phyloP scores from a whole-genome alignment of 768 basidiomycete genomes.

The Dentipellis sp. region DNA sequence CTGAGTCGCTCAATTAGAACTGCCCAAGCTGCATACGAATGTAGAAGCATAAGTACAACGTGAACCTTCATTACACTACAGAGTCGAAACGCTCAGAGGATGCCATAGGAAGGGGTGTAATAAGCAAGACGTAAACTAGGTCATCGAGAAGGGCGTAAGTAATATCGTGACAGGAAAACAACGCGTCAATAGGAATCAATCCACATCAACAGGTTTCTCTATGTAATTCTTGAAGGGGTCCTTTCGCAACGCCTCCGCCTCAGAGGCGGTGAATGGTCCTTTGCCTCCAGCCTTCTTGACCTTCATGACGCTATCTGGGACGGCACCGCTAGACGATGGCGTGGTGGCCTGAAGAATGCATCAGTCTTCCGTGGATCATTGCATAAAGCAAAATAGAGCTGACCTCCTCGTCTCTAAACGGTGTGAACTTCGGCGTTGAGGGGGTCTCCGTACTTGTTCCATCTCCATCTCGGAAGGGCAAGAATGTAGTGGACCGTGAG shows the following conservation, averaged over 20 bases:
- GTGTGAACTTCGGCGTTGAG: conserved; percentile 52
- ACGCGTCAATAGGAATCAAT: neutral
- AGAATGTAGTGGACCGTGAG: conserved; percentile 15
- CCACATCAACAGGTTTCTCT: conserved; percentile 11
- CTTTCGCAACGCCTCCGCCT: conserved; percentile 70
- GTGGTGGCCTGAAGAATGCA: conserved; percentile 15
- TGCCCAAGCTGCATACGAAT: too few relatives aligned
- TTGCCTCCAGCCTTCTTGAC: conserved; percentile 37
- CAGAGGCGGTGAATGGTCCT: conserved; percentile 38
- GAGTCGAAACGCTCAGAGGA: neutral
- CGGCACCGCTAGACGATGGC: conserved; percentile 23
- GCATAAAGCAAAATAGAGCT: conserved; percentile 16
- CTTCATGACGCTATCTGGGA: conserved; percentile 60
- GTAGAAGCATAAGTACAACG: too few relatives aligned
- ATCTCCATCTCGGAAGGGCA: conserved; percentile 19
- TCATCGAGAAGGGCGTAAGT: neutral
- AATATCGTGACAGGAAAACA: neutral
- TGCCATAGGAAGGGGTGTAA: neutral
- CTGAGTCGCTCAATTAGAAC: too few relatives aligned
- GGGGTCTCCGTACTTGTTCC: conserved; percentile 21
- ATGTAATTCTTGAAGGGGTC: conserved; percentile 76
- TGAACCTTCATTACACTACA: too few relatives aligned
- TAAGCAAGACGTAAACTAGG: neutral
- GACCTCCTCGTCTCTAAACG: conserved; percentile 63
- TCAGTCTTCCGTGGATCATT: neutral